Evolutionary conservation across 2,329 filamentous ascomycete genomes (phyloP).

Genomic region (Chaetomium olivaceum): DNA sequence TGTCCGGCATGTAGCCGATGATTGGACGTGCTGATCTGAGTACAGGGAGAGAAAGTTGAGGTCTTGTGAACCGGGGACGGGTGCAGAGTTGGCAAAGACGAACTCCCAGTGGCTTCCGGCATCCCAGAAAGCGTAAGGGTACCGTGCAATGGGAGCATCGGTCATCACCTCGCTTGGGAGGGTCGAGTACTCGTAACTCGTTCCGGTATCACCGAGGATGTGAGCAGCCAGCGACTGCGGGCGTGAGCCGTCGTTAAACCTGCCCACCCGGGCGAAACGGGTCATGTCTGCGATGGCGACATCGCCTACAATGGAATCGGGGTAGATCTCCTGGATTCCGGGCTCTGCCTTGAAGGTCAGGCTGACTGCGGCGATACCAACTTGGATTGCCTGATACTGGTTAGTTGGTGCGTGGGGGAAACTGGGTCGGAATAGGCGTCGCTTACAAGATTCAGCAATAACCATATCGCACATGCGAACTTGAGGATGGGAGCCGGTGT

Average conservation of each 20-base stretch:
- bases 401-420: not conserved
- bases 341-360: not conserved
- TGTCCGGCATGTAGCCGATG: not conserved
- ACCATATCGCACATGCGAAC: not conserved
- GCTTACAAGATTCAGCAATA: not conserved
- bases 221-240: not conserved
- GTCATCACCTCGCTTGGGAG: not conserved
- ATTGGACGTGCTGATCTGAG: not conserved
- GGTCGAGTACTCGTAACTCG: not conserved
- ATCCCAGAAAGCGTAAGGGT: not conserved
- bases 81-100: not conserved
- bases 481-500: not conserved
- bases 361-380: not conserved
- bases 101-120: not conserved
- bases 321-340: not conserved
- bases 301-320: not conserved
- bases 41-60: not conserved
- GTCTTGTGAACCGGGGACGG: conserved; percentile 1
- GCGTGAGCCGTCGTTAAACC: not conserved
- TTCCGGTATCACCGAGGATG: not conserved
- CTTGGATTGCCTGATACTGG: not conserved
- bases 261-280: conserved; percentile 1
- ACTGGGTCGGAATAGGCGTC: not conserved
- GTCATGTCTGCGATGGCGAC: conserved; percentile 1
- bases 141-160: not conserved